Conservation (phyloP, 1,284 basidiomycete species). For the Wallemia ichthyophaga region DNA sequence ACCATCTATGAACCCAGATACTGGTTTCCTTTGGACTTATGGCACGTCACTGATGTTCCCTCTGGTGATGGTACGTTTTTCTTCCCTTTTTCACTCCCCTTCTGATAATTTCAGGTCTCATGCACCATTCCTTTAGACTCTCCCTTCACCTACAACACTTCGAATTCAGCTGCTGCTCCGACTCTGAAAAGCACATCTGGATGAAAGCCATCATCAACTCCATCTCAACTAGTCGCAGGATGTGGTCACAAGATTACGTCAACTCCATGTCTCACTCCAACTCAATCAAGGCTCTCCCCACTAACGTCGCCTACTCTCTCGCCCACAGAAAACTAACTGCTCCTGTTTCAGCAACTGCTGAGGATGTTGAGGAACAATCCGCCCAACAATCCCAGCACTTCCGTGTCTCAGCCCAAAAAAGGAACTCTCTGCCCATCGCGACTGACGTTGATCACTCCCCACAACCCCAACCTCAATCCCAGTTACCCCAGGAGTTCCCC, state of each 20-base stretch:
- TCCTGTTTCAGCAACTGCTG: neutral
- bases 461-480: neutral
- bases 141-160: conserved; percentile 34
- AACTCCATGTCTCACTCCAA: neutral
- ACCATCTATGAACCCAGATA: conserved; percentile 54
- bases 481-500: neutral
- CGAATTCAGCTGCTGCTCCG: conserved; percentile 53
- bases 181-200: conserved; percentile 52
- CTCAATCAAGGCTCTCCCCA: neutral
- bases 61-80: conserved; percentile 30
- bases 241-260: neutral
- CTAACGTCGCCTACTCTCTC: neutral
- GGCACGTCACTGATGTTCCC: conserved; percentile 35
- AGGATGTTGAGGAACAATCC: neutral
- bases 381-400: neutral
- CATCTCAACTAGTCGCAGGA: neutral
- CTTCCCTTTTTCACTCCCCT: conserved; percentile 3
- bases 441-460: neutral
- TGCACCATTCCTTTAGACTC: conserved; percentile 51
- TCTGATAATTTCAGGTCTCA: conserved; percentile 24
- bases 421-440: neutral
- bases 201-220: conserved; percentile 23
- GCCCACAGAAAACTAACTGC: neutral
- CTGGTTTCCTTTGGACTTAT: conserved; percentile 47
- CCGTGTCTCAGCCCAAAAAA: neutral